These are phyloP conservation scores for Aureobasidium uvarum DNA, from an alignment of 2,329 filamentous ascomycete genomes.

Conservation along the genomic window DNA sequence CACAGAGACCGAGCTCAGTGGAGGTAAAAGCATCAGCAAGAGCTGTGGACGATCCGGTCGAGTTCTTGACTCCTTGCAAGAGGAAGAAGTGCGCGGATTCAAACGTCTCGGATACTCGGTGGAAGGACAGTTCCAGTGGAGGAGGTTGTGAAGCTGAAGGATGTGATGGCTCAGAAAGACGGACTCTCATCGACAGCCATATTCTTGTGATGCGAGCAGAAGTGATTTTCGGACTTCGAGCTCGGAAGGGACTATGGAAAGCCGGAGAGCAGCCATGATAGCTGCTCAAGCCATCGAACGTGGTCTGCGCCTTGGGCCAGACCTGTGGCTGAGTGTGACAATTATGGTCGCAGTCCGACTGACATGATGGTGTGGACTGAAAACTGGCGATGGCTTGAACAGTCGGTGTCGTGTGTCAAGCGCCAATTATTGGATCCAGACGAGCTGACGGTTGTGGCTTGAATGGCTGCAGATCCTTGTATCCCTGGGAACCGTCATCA, in stretches of 20 bases:
- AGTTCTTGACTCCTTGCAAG: no score
- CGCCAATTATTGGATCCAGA: background rate
- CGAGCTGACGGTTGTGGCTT: slow-evolving; percentile 25
- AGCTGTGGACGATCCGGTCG: no score
- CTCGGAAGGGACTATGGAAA: slow-evolving; percentile 57
- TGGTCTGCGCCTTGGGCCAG: background rate
- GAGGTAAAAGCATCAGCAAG: no score
- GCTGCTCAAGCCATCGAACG: slow-evolving; percentile 50
- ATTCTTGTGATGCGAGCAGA: slow-evolving; percentile 78
- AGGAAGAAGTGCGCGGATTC: slow-evolving; percentile 43
- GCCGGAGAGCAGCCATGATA: slow-evolving; percentile 64
- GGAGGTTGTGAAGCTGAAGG: slow-evolving; percentile 54
- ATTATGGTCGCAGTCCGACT: slow-evolving; percentile 60
- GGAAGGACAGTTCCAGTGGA: slow-evolving; percentile 70
- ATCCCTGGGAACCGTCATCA: slow-evolving; percentile 17
- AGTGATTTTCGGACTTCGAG: slow-evolving; percentile 63
- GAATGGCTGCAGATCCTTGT: slow-evolving; percentile 8
- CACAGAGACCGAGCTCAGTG: no score
- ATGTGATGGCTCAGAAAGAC: slow-evolving; percentile 63
- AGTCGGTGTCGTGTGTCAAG: background rate
- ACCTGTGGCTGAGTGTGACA: slow-evolving; percentile 37
- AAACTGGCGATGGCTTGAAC: background rate
- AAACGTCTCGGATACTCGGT: slow-evolving; percentile 59
- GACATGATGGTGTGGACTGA: slow-evolving; percentile 49
- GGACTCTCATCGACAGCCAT: slow-evolving; percentile 71